Evolutionary conservation across 805 yeast genomes (phyloP).

Genomic region (Grigorovia transvaalensis): DNA sequence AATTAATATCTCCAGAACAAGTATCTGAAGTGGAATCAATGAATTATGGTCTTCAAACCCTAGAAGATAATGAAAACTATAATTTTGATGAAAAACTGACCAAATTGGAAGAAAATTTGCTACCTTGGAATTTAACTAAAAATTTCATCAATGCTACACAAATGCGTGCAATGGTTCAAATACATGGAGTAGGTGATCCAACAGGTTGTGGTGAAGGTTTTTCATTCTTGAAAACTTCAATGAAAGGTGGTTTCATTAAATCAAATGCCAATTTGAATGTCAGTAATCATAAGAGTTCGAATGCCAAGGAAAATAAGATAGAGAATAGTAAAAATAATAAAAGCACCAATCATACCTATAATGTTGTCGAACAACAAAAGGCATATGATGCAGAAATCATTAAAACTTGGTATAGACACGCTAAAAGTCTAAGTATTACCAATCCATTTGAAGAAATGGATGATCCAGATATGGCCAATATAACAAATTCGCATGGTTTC

Average conservation of each 20-base stretch:
- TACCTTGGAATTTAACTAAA: constrained; percentile 91
- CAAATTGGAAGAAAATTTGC: constrained; percentile 69
- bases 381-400: constrained; percentile 84
- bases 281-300: background rate
- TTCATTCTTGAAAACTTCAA: constrained; percentile 80
- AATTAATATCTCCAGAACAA: constrained; percentile 91
- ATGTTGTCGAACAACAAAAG: constrained; percentile 77
- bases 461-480: constrained; percentile 30
- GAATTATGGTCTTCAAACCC: constrained; percentile 84
- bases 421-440: constrained; percentile 41
- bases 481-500: constrained; percentile 23
- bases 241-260: constrained; percentile 78
- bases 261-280: constrained; percentile 9
- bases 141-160: constrained; percentile 91
- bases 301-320: constrained; percentile 13
- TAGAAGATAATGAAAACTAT: constrained; percentile 68
- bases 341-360: constrained; percentile 57
- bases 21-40: constrained; percentile 76
- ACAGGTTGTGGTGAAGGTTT: constrained; percentile 85
- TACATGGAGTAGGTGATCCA: constrained; percentile 92
- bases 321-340: constrained; percentile 7
- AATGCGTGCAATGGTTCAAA: constrained; percentile 92
- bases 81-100: constrained; percentile 38
- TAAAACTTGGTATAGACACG: constrained; percentile 84
- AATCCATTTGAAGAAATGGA: constrained; percentile 30